Evolutionary conservation across 805 yeast genomes (phyloP).

Genomic region (Nakazawaea ernobii): DNA sequence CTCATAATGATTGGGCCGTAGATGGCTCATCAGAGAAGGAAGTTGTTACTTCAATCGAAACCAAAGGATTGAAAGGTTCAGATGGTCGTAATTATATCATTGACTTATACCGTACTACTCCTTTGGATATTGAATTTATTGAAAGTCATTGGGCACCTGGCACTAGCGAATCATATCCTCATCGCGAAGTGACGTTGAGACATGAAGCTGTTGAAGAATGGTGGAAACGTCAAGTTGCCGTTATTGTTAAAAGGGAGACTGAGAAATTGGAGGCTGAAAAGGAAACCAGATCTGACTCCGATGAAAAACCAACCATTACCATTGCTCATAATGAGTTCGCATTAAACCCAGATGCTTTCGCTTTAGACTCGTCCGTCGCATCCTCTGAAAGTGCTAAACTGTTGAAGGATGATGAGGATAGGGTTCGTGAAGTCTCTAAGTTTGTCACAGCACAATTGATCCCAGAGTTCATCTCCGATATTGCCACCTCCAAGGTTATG

Average conservation of each 20-base stretch:
- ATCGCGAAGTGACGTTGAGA: constrained; percentile 70
- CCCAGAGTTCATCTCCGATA: constrained; percentile 54
- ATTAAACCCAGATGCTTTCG: constrained; percentile 77
- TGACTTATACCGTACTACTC: constrained; percentile 80
- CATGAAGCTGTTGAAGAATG: constrained; percentile 87
- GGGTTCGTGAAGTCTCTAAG: constrained; percentile 64
- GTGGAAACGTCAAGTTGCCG: constrained; percentile 70
- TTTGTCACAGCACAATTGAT: constrained; percentile 55
- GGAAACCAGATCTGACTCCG: constrained; percentile 27
- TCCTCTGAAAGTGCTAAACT: constrained; percentile 30
- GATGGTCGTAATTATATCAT: constrained; percentile 82
- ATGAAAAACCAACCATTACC: constrained; percentile 42
- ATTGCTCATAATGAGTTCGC: constrained; percentile 49
- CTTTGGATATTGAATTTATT: constrained; percentile 74
- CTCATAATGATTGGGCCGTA: constrained; percentile 51
- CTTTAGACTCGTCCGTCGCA: constrained; percentile 33
- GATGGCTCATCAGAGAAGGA: constrained; percentile 37
- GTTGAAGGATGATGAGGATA: constrained; percentile 48
- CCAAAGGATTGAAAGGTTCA: constrained; percentile 81
- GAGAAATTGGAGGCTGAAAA: constrained; percentile 30
- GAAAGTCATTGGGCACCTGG: constrained; percentile 46
- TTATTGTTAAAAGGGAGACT: constrained; percentile 42
- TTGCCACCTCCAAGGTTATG: constrained; percentile 40
- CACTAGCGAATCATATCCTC: constrained; percentile 65
- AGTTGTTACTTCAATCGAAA: constrained; percentile 65